phyloP scores from a whole-genome alignment of 2,329 filamentous ascomycete species.

The Pseudogymnoascus sp. region DNA sequence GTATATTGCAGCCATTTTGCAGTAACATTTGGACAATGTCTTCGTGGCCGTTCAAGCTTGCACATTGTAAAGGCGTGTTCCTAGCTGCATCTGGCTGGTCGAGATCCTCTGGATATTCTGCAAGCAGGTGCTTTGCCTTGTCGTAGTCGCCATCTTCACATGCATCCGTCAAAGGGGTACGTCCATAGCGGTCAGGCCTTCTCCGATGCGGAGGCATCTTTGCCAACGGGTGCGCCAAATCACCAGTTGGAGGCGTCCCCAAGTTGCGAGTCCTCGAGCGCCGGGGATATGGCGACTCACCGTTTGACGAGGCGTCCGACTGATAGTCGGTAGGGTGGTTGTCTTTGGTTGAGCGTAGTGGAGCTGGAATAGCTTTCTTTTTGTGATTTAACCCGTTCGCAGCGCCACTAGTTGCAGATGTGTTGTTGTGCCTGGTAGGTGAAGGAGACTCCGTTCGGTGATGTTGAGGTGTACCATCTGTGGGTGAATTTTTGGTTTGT shows the following conservation, averaged over 20 bases:
- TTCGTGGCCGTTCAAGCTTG: slow-evolving; percentile 75
- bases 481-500: slow-evolving; percentile 15
- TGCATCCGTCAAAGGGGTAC: slow-evolving; percentile 82
- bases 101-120: slow-evolving; percentile 76
- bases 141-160: slow-evolving; percentile 81
- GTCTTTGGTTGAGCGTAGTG: slow-evolving; percentile 35
- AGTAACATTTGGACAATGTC: slow-evolving; percentile 84
- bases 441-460: slow-evolving; percentile 42
- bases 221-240: slow-evolving; percentile 56
- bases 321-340: slow-evolving; percentile 55
- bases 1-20: slow-evolving; percentile 72
- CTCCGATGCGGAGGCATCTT: slow-evolving; percentile 70
- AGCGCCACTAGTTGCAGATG: slow-evolving; percentile 28
- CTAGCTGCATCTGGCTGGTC: slow-evolving; percentile 88
- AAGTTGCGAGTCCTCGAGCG: slow-evolving; percentile 49
- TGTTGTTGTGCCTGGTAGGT: slow-evolving; percentile 22
- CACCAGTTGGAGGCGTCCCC: slow-evolving; percentile 46
- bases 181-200: slow-evolving; percentile 83
- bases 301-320: slow-evolving; percentile 57
- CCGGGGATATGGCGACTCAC: slow-evolving; percentile 50
- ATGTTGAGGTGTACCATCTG: slow-evolving; percentile 17
- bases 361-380: slow-evolving; percentile 53
- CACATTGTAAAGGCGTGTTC: slow-evolving; percentile 94
- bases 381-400: slow-evolving; percentile 49
- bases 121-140: slow-evolving; percentile 62